Conservation (phyloP, 1,139 yeast species). For the Geotrichum carabidarum region DNA sequence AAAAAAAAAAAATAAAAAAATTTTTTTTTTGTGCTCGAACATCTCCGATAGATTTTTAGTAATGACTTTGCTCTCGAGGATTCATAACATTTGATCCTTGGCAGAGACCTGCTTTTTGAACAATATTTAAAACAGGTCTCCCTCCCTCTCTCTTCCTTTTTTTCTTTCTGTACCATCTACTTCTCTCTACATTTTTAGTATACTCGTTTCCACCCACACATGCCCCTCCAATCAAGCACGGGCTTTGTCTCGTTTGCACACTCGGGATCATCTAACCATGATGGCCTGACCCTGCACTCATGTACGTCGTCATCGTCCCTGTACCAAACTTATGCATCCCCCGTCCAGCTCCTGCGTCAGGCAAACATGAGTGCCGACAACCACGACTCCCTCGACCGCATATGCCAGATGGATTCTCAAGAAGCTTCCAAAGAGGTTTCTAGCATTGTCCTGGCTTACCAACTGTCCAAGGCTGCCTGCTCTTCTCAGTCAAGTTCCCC, state of each 20-base stretch:
- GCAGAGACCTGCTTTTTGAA: neutral
- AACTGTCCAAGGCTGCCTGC: neutral
- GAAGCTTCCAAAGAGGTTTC: constrained; percentile 2
- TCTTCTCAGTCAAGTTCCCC: neutral
- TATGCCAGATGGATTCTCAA: neutral
- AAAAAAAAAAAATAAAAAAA: no score
- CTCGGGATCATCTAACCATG: neutral
- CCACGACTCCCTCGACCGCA: constrained; percentile 13
- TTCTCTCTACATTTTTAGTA: neutral
- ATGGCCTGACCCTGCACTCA: neutral
- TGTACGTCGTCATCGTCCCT: neutral
- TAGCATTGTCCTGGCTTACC: neutral
- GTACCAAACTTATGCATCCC: neutral
- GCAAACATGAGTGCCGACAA: neutral
- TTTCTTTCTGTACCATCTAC: neutral
- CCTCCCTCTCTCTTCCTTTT: neutral
- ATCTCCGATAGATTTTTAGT: no score
- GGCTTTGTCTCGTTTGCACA: no score
- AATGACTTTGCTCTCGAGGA: no score
- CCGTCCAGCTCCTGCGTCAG: neutral
- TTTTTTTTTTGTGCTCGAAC: no score
- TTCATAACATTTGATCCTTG: no score
- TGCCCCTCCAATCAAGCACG: no score
- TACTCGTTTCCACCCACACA: no score
- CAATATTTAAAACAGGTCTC: neutral